Percentiles rank a stretch among this genome's conserved stretches.
Evolutionary conservation across 2,329 filamentous ascomycete species (phyloP).

Genomic region (Beauveria brongniartii): DNA sequence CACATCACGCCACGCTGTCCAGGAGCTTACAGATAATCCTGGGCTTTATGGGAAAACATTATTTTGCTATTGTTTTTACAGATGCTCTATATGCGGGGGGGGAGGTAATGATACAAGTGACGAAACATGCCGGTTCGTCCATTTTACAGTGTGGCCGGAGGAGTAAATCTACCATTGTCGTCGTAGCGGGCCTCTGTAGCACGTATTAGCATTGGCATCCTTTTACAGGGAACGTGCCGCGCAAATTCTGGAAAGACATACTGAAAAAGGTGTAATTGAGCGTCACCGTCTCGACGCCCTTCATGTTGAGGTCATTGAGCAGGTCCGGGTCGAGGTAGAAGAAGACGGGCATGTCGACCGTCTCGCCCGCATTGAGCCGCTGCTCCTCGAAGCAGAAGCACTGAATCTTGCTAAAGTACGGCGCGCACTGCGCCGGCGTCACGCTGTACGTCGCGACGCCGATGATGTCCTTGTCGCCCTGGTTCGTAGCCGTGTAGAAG

Average conservation of each 20-base stretch:
- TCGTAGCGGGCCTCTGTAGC: constrained; percentile 37
- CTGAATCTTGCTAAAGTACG: constrained; percentile 99
- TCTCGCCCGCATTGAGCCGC: constrained; percentile 86
- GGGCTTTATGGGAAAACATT: neutral
- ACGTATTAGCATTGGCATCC: constrained; percentile 26
- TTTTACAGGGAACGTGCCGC: too few species aligned
- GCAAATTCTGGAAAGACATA: constrained; percentile 39
- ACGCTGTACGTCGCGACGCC: constrained; percentile 97
- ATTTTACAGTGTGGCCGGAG: constrained; percentile 23
- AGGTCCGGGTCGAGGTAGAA: constrained; percentile 98
- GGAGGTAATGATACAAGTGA: constrained; percentile 3
- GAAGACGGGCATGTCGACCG: constrained; percentile 98
- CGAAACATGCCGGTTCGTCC: neutral
- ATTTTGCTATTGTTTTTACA: constrained; percentile 1
- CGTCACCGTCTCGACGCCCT: constrained; percentile 87
- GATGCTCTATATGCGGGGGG: constrained; percentile 1
- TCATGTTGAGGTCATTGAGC: constrained; percentile 86
- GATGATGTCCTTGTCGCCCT: constrained; percentile 85
- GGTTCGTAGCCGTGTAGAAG: constrained; percentile 96
- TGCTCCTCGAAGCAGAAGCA: constrained; percentile 99
- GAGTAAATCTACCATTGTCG: constrained; percentile 36
- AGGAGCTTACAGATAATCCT: neutral
- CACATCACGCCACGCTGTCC: neutral
- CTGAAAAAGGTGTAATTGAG: constrained; percentile 98
- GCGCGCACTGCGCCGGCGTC: constrained; percentile 88